Evolutionary conservation across 2,329 filamentous ascomycete species (phyloP).

Genomic region (Ophiostoma ulmi): DNA sequence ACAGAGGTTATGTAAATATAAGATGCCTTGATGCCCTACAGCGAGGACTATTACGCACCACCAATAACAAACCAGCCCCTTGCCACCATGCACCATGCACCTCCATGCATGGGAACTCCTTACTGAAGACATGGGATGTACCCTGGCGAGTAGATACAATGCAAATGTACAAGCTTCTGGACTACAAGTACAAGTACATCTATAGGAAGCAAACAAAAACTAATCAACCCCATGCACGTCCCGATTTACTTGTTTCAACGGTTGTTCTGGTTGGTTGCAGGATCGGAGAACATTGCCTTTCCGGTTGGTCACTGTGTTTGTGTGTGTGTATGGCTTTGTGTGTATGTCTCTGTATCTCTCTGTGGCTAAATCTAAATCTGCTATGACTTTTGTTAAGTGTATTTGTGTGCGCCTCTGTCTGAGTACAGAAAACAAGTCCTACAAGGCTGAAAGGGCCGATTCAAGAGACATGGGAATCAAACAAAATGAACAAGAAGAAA

Average conservation of each 20-base stretch:
- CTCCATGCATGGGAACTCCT: background rate
- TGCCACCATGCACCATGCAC: conserved; percentile 9
- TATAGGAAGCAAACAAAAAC: background rate
- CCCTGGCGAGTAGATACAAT: background rate
- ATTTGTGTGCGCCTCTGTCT: background rate
- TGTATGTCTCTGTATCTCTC: background rate
- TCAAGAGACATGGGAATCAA: background rate
- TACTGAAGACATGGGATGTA: background rate
- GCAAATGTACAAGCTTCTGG: background rate
- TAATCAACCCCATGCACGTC: background rate
- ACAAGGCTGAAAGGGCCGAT: background rate
- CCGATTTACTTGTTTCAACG: conserved; percentile 6
- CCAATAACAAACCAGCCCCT: conserved; percentile 11
- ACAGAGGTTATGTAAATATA: background rate
- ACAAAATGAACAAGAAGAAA: background rate
- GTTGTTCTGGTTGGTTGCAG: background rate
- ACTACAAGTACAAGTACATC: background rate
- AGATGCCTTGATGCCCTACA: background rate
- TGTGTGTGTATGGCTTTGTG: background rate
- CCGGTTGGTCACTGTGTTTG: background rate
- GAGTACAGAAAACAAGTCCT: background rate
- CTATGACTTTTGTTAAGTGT: background rate
- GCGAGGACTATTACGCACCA: background rate
- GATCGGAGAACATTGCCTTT: conserved; percentile 10
- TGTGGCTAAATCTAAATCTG: background rate